Evolutionary conservation across 352 stramenopile genomes (phyloP).

Genomic region (Hyaloperonospora brassicae): DNA sequence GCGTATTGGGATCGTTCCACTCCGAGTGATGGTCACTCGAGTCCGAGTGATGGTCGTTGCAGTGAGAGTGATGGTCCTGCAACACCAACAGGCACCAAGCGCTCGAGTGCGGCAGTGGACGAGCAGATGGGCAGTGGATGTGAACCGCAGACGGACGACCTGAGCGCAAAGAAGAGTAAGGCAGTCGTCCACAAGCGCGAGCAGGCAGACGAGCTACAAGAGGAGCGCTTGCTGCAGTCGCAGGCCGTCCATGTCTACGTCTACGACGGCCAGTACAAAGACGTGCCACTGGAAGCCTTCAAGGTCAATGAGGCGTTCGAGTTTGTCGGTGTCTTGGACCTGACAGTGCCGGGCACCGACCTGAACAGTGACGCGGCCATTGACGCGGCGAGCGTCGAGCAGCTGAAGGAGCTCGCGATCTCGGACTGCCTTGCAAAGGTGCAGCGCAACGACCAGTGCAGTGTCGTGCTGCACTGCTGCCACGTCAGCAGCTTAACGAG

Average conservation of each 20-base stretch:
- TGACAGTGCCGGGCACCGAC: slow-evolving; percentile 36
- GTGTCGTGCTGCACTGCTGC: slow-evolving; percentile 63
- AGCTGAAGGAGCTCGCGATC: slow-evolving; percentile 52
- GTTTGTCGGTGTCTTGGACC: slow-evolving; percentile 66
- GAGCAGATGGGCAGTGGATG: background rate
- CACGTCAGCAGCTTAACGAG: slow-evolving; percentile 28
- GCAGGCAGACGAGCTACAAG: background rate
- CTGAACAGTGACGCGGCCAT: slow-evolving; percentile 11
- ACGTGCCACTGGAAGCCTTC: slow-evolving; percentile 42
- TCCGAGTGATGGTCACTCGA: background rate
- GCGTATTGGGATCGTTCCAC: slow-evolving; percentile 19
- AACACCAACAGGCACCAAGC: slow-evolving; percentile 34
- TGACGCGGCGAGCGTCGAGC: slow-evolving; percentile 16
- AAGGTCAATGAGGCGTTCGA: slow-evolving; percentile 82
- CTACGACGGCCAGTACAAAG: slow-evolving; percentile 57
- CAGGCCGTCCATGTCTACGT: slow-evolving; percentile 61
- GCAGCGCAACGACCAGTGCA: slow-evolving; percentile 41
- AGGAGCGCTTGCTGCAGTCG: slow-evolving; percentile 15
- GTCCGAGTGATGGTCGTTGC: slow-evolving; percentile 6
- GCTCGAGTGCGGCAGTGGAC: slow-evolving; percentile 30
- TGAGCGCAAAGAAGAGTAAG: slow-evolving; percentile 40
- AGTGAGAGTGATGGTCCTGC: slow-evolving; percentile 6
- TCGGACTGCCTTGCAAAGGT: slow-evolving; percentile 53
- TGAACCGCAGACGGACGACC: slow-evolving; percentile 6
- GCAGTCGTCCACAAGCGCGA: background rate